Evolutionary conservation across 305 asterid genomes (phyloP), one percentile per base, ranked within the genome.

Genomic region (Coffea humblotiana): DNA sequence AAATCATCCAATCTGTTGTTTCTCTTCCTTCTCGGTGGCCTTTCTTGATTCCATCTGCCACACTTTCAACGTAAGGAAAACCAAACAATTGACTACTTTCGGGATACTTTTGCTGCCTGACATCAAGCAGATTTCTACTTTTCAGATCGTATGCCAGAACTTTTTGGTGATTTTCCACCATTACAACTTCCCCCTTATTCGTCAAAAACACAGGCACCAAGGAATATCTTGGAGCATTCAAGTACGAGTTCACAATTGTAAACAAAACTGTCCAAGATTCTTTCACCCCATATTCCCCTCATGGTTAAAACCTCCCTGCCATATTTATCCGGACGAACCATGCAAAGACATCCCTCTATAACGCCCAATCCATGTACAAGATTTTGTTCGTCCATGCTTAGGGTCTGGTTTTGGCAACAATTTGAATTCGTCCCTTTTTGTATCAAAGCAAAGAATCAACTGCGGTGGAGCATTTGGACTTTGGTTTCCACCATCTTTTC

Each of bases 191-290:
- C 21, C 14, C 51, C 11, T 68, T 68, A 1, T 37, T 35, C 6
- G 72, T 68, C n/a, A 37, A 37, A 68, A 68, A 68, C 49, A 68
- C 49, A 5, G 72, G 72, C 9, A 68, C n/a, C 72, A 68, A 68
- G 2, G 72, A 67, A 67, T 67, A 67, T 29, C 47, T 11, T 29
- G 19, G 37, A 32, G 1, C 48, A 16, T 60, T 8, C 37, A 12
- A 25, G 18, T 6, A 0, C 29, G 43, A 67, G 72, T 19, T 10
- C 0, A 14, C 11, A 16, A 68, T 14, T 3, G 13, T 18, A 68
- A 68, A 68, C 72, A 68, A 16, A 35, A 37, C 5, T 10, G 16
- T 69, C 73, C 73, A 69, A 18, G 73, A 69, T 69, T 69, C 73
- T 19, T 69, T 69, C 73, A 69, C 52, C 0, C 73, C 73, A 40